phyloP scores from a whole-genome alignment of 1,284 basidiomycete species.

The Ceratobasidium sp. region DNA sequence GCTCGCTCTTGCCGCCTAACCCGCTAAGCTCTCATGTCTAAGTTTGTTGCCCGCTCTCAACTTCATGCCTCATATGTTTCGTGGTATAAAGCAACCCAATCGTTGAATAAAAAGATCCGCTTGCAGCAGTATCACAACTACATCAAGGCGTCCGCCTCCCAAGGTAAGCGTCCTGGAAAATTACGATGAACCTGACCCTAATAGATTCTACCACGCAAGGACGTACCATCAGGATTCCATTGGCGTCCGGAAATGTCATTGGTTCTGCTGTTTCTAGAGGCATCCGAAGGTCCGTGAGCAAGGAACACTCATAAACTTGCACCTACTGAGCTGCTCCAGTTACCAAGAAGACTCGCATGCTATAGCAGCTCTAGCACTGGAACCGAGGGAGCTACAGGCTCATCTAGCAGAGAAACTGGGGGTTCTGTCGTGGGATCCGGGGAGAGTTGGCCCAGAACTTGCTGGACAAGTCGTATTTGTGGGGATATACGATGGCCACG shows the following conservation, averaged over 20 bases:
- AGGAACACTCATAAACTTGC: slow-evolving; percentile 2
- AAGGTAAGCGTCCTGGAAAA: slow-evolving; percentile 6
- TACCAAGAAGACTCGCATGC: slow-evolving; percentile 89
- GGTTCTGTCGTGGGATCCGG: slow-evolving; percentile 77
- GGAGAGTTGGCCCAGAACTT: slow-evolving; percentile 67
- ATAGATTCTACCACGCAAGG: slow-evolving; percentile 54
- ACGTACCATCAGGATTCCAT: slow-evolving; percentile 65
- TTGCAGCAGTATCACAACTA: slow-evolving; percentile 22
- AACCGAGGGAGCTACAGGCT: slow-evolving; percentile 76
- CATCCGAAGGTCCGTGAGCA: slow-evolving; percentile 69
- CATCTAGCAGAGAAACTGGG: slow-evolving; percentile 72
- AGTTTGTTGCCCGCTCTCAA: not conserved
- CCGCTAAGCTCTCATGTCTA: slow-evolving; percentile 20
- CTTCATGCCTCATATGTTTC: slow-evolving; percentile 26
- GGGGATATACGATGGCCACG: slow-evolving; percentile 92
- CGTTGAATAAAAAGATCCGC: not conserved
- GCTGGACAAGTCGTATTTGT: slow-evolving; percentile 84
- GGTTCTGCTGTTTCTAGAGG: slow-evolving; percentile 83
- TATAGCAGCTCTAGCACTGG: slow-evolving; percentile 78
- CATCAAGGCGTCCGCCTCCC: slow-evolving; percentile 37
- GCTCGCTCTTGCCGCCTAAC: not conserved
- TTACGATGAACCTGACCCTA: not conserved
- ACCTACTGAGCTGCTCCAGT: slow-evolving; percentile 53
- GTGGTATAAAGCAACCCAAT: slow-evolving; percentile 18
- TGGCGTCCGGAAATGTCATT: slow-evolving; percentile 71